Conservation (phyloP, 164 flowering plant species). For the Sextonia rubra region DNA sequence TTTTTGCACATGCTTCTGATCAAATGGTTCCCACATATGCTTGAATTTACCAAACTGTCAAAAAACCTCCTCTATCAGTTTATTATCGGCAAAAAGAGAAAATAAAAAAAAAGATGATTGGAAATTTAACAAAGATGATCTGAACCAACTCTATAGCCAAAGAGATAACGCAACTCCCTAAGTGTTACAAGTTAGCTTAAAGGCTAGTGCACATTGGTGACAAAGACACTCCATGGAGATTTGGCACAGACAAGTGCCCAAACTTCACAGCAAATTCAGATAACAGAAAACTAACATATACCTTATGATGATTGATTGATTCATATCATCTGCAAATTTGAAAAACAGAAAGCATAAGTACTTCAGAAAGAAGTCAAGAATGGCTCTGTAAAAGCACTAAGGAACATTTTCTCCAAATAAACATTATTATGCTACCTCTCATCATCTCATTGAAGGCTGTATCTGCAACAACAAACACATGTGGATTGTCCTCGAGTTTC, state of each 20-base stretch:
- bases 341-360: constrained; percentile 1
- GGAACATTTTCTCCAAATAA: too few relatives aligned
- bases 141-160: background rate
- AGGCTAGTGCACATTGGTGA: background rate
- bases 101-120: too few relatives aligned
- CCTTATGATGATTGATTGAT: constrained; percentile 90
- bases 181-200: background rate
- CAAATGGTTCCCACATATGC: background rate
- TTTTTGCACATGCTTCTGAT: too few relatives aligned
- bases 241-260: background rate
- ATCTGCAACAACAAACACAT: constrained; percentile 76
- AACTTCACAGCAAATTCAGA: background rate
- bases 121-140: background rate
- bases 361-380: too few relatives aligned
- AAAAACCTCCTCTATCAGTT: too few relatives aligned
- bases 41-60: background rate
- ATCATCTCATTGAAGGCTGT: constrained; percentile 74
- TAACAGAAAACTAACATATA: constrained; percentile 16
- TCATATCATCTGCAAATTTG: constrained; percentile 58
- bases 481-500: constrained; percentile 55
- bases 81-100: too few relatives aligned
- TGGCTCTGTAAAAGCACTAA: too few relatives aligned
- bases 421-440: constrained; percentile 42
- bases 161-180: background rate
- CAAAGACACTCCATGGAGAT: background rate